Base-by-base conservation (phyloP, 768 basidiomycete species). In the Paxillus rubicundulus region DNA sequence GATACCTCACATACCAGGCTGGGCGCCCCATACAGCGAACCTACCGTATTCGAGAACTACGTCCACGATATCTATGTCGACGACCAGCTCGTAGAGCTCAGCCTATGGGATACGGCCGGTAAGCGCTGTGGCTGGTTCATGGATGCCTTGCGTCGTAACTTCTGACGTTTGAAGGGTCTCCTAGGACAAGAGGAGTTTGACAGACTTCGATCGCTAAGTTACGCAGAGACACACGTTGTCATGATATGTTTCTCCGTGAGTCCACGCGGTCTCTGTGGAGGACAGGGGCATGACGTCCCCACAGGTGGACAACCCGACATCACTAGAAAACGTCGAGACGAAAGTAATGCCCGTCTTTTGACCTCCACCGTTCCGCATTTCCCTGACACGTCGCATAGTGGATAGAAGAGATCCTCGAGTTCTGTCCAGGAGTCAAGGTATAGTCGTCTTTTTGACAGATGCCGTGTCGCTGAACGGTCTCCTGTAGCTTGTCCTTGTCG, bases 31-130 rank as follows among this genome's bases (percentile, higher is more conserved):
- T 45, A 36, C 63, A 92, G 91, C 61, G 89, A 94, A 74, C 92
- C 89, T 6, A 94, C 92, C 21, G 95, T 98, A 4, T 98, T 98
- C 60, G 96, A 98, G 71, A 98, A 98, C 73, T 94, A 96, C 63
- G 93, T 96, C 10, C 90, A 95, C 67, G 90, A 94, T 58, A 75
- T 95, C 49, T 78, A 79, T 59, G 83, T 96, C 24, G 94, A 98
- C 58, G 92, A 92, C 32, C 87, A 92, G 61, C 69, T 81, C 28
- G 87, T 98, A 13, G 95, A 98, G 64, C 77, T 99, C 40, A 92
- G 92, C 66, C 67, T 98, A 57, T 98, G 96, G 96, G 96, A 98
- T 68, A 98, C 96, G 41, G 96, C 96, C 41, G 95, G 96, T 93
- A 60, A 53, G 65, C 49, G 32, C 53, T 37, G 17, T 27, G 51